Evolutionary conservation across 192 early-diverging fungal genomes (phyloP), one percentile per base, ranked within the genome.

Genomic region (Coemansia aciculifera): DNA sequence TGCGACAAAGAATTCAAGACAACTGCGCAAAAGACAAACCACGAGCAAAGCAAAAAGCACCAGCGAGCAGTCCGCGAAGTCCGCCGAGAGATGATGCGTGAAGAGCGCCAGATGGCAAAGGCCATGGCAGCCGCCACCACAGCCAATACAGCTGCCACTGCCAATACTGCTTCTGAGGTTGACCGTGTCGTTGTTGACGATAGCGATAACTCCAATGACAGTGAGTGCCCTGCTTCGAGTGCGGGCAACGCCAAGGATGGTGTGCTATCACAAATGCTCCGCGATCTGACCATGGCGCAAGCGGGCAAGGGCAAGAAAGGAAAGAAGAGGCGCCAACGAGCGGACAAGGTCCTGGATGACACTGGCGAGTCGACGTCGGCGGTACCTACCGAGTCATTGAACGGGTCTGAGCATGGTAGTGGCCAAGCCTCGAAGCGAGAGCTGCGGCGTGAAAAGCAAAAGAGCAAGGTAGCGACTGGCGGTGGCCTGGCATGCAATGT

Each of bases 1-100:
- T 99, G 97, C 77, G 86, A 94, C 66, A 98, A 95, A 72, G 75
- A 64, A 32, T 99, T 98, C 79, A 93, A 93, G 64, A 89, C 87
- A 24, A 86, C 90, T 34, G 77, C 87, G 12, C 89, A 96, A 84
- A 90, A 86, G 84, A 81, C 80, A 34, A 97, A 92, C 67, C 97
- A 99, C 70, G 91, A 94, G 64, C 68, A 86, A 67, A 93, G 93
- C 46, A 94, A 92, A 72, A 92, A 92, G 66, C 97, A 99, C 72
- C 69, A 89, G 10, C 89, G 93, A 72, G 89, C 87, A 32, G 92
- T 92, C 4, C 86, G 90, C 56, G 77, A 85, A n/a, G 79, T 97
- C 15, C 80, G 89, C 36, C 74, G 88, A 44, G 85, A 96, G 69
- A 90, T 98, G 87, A 43, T 88, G 60, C 86, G 84, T 17, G 91